A percentile compares a stretch with the other conserved stretches of the same genome.
Evolutionary conservation across 129 eudicot species (phyloP).

Genomic region (Flaveria robusta): DNA sequence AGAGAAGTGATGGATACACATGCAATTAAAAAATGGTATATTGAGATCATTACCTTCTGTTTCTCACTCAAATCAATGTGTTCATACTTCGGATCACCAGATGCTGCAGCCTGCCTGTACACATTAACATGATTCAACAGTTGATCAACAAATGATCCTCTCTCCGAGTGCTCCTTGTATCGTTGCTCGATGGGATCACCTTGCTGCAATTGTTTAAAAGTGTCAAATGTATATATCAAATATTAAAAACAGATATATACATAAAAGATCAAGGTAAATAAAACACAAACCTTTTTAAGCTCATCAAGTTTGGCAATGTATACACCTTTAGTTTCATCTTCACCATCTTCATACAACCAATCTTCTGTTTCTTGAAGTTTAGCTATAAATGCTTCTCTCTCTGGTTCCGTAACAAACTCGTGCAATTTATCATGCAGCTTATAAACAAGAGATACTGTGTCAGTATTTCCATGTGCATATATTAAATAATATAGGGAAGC

Average conservation of each 20-base stretch:
- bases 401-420: constrained; percentile 71
- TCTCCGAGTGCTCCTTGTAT: constrained; percentile 73
- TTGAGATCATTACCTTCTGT: constrained; percentile 56
- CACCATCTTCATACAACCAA: constrained; percentile 99
- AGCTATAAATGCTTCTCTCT: constrained; percentile 62
- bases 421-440: constrained; percentile 79
- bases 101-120: constrained; percentile 78
- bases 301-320: constrained; percentile 88
- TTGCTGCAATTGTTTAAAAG: constrained; percentile 45
- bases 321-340: constrained; percentile 95
- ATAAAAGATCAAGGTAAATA: not conserved
- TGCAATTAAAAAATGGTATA: not conserved
- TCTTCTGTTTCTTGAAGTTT: constrained; percentile 90
- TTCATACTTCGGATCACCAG: constrained; percentile 76
- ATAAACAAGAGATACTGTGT: constrained; percentile 8
- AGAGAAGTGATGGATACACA: not conserved
- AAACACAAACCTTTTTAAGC: constrained; percentile 67
- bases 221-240: not conserved
- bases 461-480: not conserved
- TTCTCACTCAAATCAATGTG: constrained; percentile 81
- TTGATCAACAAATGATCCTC: constrained; percentile 61
- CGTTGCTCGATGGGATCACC: constrained; percentile 91
- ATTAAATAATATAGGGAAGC: not conserved
- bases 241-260: not conserved
- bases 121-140: constrained; percentile 52